A percentile compares a stretch with the other conserved stretches of the same genome.
These are phyloP conservation scores for Dichomitus squalens DNA, from an alignment of 1,284 basidiomycete genomes.

Conservation along the genomic window DNA sequence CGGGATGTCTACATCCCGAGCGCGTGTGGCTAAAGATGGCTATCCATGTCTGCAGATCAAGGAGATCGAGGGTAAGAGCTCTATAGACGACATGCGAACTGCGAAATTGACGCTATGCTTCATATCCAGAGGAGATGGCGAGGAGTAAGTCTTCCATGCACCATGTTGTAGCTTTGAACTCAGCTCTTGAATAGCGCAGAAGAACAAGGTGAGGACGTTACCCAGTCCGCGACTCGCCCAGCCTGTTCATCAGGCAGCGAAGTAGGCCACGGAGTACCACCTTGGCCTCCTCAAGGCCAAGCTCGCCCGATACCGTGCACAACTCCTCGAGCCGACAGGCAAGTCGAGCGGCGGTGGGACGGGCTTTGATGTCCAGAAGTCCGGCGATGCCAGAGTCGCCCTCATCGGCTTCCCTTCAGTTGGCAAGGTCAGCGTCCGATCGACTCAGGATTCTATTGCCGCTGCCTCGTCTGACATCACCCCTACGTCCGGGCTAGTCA, in stretches of 20 bases:
- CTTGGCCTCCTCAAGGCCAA: conserved; percentile 89
- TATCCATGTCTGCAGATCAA: conserved; percentile 64
- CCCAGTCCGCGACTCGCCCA: neutral
- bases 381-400: conserved; percentile 91
- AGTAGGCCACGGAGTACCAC: conserved; percentile 90
- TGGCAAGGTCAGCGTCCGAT: conserved; percentile 64
- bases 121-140: conserved; percentile 85
- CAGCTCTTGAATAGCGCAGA: conserved; percentile 66
- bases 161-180: conserved; percentile 6
- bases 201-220: conserved; percentile 70
- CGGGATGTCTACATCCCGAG: neutral
- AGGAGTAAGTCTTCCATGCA: conserved; percentile 63
- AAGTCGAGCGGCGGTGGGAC: conserved; percentile 84
- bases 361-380: conserved; percentile 94
- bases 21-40: conserved; percentile 12
- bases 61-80: conserved; percentile 85
- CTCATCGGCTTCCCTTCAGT: conserved; percentile 96
- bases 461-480: neutral
- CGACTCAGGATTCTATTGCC: neutral
- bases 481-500: conserved; percentile 52
- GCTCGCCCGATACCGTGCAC: conserved; percentile 88
- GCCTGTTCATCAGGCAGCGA: conserved; percentile 20
- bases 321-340: conserved; percentile 83
- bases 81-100: neutral
- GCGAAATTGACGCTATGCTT: neutral